A percentile compares a stretch with the other conserved stretches of the same genome.
phyloP scores from a whole-genome alignment of 805 yeast genomes.

The Jamesozyma jinghongensis region DNA sequence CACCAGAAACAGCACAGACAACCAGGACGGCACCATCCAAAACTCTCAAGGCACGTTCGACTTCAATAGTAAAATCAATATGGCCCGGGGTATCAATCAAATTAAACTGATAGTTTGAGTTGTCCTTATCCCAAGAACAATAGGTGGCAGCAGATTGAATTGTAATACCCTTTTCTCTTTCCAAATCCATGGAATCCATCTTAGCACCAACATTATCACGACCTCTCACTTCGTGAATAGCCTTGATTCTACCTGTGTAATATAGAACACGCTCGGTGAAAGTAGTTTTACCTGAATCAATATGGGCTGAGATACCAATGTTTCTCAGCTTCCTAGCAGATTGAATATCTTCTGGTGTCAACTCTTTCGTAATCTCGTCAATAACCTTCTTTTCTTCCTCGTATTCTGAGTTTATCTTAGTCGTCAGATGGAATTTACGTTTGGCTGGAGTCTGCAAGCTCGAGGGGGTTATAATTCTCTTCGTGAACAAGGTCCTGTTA shows the following conservation, averaged over 20 bases:
- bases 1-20: conserved; percentile 98
- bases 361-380: conserved; percentile 42
- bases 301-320: conserved; percentile 96
- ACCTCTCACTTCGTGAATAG: conserved; percentile 95
- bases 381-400: conserved; percentile 67
- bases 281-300: conserved; percentile 96
- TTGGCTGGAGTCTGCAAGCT: background rate
- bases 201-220: conserved; percentile 97
- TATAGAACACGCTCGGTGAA: conserved; percentile 94
- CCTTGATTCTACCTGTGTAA: conserved; percentile 94
- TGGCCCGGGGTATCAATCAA: conserved; percentile 98
- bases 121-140: conserved; percentile 86
- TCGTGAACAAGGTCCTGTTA: too few relatives aligned
- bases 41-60: conserved; percentile 96
- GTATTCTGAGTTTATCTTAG: conserved; percentile 33
- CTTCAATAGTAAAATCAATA: conserved; percentile 97
- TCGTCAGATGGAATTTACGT: conserved; percentile 11
- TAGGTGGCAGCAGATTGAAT: conserved; percentile 98
- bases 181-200: conserved; percentile 99
- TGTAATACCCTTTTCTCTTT: conserved; percentile 97
- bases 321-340: conserved; percentile 65
- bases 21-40: conserved; percentile 97
- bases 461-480: too few relatives aligned
- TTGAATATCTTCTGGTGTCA: conserved; percentile 44
- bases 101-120: conserved; percentile 71